These are phyloP conservation scores for Fagopyrum esculentum DNA, from an alignment of 148 eudicot genomes.

Conservation along the genomic window DNA sequence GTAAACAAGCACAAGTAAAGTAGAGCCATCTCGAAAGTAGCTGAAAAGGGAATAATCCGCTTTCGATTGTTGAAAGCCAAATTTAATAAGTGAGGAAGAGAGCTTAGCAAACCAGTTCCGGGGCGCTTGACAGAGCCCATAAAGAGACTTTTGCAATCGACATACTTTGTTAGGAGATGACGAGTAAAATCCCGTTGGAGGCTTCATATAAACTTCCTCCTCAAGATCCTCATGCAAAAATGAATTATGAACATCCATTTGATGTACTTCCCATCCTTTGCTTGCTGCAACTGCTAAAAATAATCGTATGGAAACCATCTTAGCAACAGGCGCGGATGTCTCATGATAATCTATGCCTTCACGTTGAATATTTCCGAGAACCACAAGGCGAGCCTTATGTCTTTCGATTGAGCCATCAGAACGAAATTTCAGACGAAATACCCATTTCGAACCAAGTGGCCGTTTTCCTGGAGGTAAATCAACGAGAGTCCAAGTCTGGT, in stretches of 20 bases:
- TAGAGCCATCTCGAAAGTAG: neutral
- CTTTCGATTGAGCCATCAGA: neutral
- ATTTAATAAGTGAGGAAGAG: neutral
- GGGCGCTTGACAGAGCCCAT: conserved; percentile 7
- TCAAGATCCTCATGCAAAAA: neutral
- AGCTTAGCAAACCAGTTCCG: conserved; percentile 5
- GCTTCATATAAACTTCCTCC: neutral
- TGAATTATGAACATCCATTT: neutral
- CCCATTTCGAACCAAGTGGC: conserved; percentile 1
- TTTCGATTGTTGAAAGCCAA: neutral
- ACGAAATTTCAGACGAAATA: neutral
- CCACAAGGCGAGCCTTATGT: neutral
- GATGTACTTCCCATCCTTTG: neutral
- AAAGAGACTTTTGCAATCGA: neutral
- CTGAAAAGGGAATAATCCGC: neutral
- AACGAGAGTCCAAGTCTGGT: neutral
- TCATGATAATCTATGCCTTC: neutral
- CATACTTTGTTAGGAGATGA: neutral
- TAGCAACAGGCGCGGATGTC: neutral
- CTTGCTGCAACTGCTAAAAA: neutral
- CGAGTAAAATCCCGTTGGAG: neutral
- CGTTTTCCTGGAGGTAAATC: neutral
- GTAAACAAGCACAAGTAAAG: neutral
- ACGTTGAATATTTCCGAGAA: neutral
- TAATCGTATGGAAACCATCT: neutral